These are phyloP conservation scores for Neurospora tetraspora DNA, from an alignment of 495 filamentous ascomycete genomes.

Conservation along the genomic window DNA sequence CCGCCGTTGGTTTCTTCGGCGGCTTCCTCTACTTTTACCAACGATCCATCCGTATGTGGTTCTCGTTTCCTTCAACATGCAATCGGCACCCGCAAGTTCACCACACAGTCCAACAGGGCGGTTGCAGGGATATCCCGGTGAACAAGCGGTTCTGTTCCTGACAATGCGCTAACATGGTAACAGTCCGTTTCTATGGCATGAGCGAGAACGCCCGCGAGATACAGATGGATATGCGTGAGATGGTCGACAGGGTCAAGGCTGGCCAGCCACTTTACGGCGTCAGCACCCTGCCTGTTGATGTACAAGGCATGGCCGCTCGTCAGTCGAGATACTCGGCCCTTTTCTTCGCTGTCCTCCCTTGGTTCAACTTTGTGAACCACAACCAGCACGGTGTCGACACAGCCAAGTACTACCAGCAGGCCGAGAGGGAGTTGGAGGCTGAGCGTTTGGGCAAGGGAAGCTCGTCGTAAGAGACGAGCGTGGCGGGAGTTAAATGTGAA, in stretches of 20 bases:
- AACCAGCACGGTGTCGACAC: constrained; percentile 96
- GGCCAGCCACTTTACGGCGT: constrained; percentile 86
- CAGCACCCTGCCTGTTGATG: constrained; percentile 64
- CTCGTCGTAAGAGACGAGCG: neutral
- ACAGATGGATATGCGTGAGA: constrained; percentile 95
- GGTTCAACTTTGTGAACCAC: constrained; percentile 98
- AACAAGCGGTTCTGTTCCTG: neutral
- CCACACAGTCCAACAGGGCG: neutral
- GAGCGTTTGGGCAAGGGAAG: constrained; percentile 39
- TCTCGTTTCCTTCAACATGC: neutral
- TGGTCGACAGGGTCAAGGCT: constrained; percentile 88
- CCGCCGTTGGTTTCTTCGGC: constrained; percentile 57
- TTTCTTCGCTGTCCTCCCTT: constrained; percentile 74
- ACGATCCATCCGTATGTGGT: constrained; percentile 46
- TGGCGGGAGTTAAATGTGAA: neutral
- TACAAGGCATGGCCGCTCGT: constrained; percentile 86
- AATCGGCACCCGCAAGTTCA: neutral
- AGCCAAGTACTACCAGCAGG: constrained; percentile 93
- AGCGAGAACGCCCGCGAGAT: constrained; percentile 83
- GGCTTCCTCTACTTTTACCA: constrained; percentile 76
- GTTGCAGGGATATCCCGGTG: neutral
- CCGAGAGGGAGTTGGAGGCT: constrained; percentile 86
- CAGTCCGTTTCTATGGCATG: constrained; percentile 89
- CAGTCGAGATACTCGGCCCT: constrained; percentile 86
- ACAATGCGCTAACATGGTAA: constrained; percentile 4